These are phyloP conservation scores for Thamnidium elegans DNA, from an alignment of 192 early-diverging fungal species.

Conservation along the genomic window DNA sequence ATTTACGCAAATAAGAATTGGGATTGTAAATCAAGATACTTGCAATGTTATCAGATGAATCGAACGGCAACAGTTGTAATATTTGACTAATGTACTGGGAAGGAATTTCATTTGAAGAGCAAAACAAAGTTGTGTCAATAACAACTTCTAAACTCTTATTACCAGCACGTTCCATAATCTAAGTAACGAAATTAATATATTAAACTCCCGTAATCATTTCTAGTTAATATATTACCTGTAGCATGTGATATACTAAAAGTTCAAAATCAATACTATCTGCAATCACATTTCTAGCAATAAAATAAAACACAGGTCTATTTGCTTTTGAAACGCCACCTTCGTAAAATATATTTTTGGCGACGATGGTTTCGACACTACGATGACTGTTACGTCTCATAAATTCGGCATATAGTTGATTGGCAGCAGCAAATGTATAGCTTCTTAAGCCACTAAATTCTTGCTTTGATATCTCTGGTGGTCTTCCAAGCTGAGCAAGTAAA, in stretches of 20 bases:
- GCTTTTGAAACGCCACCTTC: constrained; percentile 75
- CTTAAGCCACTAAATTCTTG: constrained; percentile 45
- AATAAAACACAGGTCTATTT: constrained; percentile 79
- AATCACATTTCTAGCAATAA: constrained; percentile 74
- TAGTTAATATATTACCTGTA: constrained; percentile 44
- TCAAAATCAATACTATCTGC: constrained; percentile 84
- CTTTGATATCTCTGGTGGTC: constrained; percentile 68
- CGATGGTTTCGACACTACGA: constrained; percentile 64
- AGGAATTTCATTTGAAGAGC: constrained; percentile 76
- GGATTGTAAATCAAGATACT: constrained; percentile 79
- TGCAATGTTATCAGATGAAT: constrained; percentile 60
- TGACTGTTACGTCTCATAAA: constrained; percentile 71
- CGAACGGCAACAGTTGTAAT: constrained; percentile 66
- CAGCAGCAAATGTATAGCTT: constrained; percentile 49
- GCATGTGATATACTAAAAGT: constrained; percentile 70
- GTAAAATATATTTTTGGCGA: constrained; percentile 74
- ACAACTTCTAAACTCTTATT: constrained; percentile 76
- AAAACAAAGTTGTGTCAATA: constrained; percentile 81
- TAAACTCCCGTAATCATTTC: neutral
- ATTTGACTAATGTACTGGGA: constrained; percentile 73
- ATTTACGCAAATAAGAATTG: constrained; percentile 75
- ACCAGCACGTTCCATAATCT: constrained; percentile 64
- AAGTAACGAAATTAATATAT: neutral
- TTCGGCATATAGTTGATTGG: constrained; percentile 53
- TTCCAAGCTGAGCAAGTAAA: constrained; percentile 84